Evolutionary conservation across 1,284 basidiomycete species (phyloP), one percentile per base, ranked within the genome.

Genomic region (Rhodotorula sp.): DNA sequence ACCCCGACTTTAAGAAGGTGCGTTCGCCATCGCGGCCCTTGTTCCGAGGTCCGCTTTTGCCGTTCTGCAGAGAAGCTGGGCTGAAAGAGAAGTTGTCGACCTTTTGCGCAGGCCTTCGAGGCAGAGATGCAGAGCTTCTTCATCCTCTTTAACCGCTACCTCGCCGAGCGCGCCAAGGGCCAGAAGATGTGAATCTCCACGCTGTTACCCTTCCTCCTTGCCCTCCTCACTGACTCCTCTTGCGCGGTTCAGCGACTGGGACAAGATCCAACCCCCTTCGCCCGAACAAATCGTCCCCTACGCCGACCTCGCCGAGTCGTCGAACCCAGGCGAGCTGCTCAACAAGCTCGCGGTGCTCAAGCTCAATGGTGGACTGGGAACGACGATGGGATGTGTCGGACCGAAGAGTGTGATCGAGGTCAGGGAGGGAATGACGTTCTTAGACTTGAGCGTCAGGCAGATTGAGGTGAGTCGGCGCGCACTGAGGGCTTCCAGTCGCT

Each of bases 41-140:
- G 19, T 24, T 58, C 24, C 10, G 27, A 22, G 15, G 44, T n/a
- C n/a, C n/a, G n/a, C n/a, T n/a, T n/a, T n/a, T n/a, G n/a, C n/a
- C n/a, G n/a, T n/a, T n/a, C n/a, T n/a, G n/a, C n/a, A n/a, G n/a
- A n/a, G n/a, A n/a, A n/a, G n/a, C n/a, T n/a, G n/a, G n/a, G n/a
- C n/a, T n/a, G n/a, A n/a, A n/a, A n/a, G n/a, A n/a, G n/a, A n/a
- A n/a, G n/a, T n/a, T n/a, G n/a, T n/a, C n/a, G n/a, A n/a, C n/a
- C n/a, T n/a, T n/a, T 17, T n/a, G 30, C 39, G 34, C 51, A 74
- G 92, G 90, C 90, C 27, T 98, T 99, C 82, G 93, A 97, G 81
- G 90, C 89, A 56, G 94, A 99, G 84, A 99, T 99, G 96, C 90
- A 95, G 79, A 89, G 90, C 71, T 99, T 99, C 86, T 99, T 98